Conservation (phyloP, 1,284 basidiomycete species). For the Ustanciosporium gigantosporum region DNA sequence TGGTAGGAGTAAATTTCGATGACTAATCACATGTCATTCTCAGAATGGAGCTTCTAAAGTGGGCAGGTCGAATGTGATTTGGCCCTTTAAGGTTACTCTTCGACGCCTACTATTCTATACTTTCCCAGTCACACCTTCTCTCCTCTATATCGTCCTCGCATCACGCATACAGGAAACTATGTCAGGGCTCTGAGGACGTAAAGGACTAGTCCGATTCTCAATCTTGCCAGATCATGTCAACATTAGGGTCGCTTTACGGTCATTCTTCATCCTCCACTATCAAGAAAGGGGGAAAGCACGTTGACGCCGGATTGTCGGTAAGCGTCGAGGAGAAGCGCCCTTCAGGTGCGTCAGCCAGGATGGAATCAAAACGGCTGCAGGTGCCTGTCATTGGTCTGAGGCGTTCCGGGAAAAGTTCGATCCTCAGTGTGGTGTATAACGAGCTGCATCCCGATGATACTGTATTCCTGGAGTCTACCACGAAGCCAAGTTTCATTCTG, state of each 20-base stretch:
- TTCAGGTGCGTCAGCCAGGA: not conserved
- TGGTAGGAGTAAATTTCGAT: too few species aligned
- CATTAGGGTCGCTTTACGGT: constrained; percentile 7
- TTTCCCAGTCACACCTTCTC: too few species aligned
- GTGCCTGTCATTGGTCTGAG: constrained; percentile 37
- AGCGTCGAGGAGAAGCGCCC: not conserved
- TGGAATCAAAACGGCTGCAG: constrained; percentile 10
- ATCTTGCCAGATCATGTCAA: too few species aligned
- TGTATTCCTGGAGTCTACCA: constrained; percentile 76
- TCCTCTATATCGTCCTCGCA: too few species aligned
- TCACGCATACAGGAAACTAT: too few species aligned
- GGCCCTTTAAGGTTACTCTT: too few species aligned
- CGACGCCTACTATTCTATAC: too few species aligned
- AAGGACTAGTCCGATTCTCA: too few species aligned
- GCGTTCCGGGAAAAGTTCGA: constrained; percentile 83
- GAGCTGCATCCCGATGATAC: constrained; percentile 80
- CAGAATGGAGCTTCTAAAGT: too few species aligned
- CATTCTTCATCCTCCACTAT: not conserved
- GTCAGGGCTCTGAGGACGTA: too few species aligned
- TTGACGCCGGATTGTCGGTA: not conserved
- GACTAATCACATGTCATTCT: too few species aligned
- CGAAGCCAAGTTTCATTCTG: constrained; percentile 19
- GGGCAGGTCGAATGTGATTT: too few species aligned
- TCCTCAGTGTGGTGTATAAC: constrained; percentile 88
- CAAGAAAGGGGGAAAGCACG: not conserved